Evolutionary conservation across 1,284 basidiomycete species (phyloP), one percentile per base, ranked within the genome.

Genomic region (Cutaneotrichosporon sp.): DNA sequence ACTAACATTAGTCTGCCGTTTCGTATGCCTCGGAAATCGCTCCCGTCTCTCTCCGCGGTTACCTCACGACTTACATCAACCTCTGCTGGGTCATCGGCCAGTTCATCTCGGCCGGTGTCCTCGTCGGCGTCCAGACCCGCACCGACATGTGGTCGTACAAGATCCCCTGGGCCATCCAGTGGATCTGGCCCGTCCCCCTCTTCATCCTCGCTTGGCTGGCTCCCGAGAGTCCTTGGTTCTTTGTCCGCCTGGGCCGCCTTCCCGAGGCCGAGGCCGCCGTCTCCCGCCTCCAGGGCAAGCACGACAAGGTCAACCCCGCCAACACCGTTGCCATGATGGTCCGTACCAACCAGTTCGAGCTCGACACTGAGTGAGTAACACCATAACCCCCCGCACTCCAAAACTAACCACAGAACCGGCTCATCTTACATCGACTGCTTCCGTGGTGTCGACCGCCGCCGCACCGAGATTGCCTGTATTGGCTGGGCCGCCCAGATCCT

Each of bases 21-120:
- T 62, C 82, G 1, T 85, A 83, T 68, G 84, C 84, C 10, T 76
- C 80, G 18, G 84, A 85, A 51, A 78, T 84, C 21, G 79, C 78
- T 40, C 83, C 83, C 2, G 58, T 71, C 16, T 56, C 61, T 18
- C 66, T 73, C 18, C 70, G 73, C 55, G 67, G 69, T 30, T 72
- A 72, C 59, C 62, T 72, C 11, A 75, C 73, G 13, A 71, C 71
- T 10, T 73, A 70, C 59, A 81, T 84, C 69, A 83, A 83, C 74
- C 72, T 83, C 32, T 84, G 83, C 73, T 84, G 83, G 83, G 83
- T 80, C 32, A 73, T 81, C 38, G 81, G 81, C 13, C 72, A 73
- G 58, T 56, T 67, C 36, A 36, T 67, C 49, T 62, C 60, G 18
- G 62, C 62, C 10, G 65, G 62, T 16, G 60, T 67, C 21, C 70